These are phyloP conservation scores for Hibiscus mutabilis DNA, from an alignment of 345 rosid species.

Conservation along the genomic window DNA sequence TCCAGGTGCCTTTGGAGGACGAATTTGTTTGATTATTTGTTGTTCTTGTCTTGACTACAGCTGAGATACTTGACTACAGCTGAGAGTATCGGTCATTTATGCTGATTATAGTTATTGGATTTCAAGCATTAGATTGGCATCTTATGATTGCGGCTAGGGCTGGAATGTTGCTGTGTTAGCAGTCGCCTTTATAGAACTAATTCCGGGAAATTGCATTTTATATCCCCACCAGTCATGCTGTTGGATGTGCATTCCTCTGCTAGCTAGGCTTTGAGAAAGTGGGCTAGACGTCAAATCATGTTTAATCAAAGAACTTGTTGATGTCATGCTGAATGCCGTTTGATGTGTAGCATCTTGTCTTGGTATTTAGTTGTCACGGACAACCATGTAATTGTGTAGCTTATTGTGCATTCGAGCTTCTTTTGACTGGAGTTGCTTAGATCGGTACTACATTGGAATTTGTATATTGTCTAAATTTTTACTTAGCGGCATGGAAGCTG, in stretches of 20 bases:
- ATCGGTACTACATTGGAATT: constrained; percentile 1
- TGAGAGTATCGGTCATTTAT: neutral
- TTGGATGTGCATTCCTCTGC: neutral
- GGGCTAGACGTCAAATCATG: neutral
- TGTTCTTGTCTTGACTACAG: neutral
- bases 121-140: constrained; percentile 20
- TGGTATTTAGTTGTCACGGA: constrained; percentile 3
- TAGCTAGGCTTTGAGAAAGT: neutral
- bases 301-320: constrained; percentile 11
- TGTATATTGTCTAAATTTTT: constrained; percentile 12
- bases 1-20: constrained; percentile 1
- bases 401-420: constrained; percentile 20
- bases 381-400: constrained; percentile 25
- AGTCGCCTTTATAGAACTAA: neutral
- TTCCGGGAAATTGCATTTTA: constrained; percentile 11
- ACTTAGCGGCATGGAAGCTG: constrained; percentile 61
- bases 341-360: constrained; percentile 16
- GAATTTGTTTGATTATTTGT: neutral
- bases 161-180: constrained; percentile 8
- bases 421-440: neutral
- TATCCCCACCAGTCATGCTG: neutral
- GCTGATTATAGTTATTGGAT: neutral
- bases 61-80: neutral
- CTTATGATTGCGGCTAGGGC: constrained; percentile 14
- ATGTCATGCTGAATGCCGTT: constrained; percentile 10